phyloP scores from a whole-genome alignment of 2,329 filamentous ascomycete species.

The Verticillium nubilum region DNA sequence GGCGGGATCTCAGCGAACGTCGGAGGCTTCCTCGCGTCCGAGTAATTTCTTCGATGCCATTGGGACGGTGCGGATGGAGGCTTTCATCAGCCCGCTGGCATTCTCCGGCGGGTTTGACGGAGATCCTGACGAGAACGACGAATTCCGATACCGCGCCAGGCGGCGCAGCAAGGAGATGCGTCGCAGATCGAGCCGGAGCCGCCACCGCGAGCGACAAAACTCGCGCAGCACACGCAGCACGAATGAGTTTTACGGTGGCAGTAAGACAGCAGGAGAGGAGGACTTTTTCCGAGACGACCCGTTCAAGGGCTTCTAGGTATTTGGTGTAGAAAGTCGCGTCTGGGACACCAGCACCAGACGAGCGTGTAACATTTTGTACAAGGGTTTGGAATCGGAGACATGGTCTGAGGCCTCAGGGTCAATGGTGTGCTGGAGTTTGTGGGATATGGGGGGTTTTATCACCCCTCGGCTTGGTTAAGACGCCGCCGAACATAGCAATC shows the following conservation, averaged over 20 bases:
- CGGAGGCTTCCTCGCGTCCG: slow-evolving; percentile 46
- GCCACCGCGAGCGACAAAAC: slow-evolving; percentile 46
- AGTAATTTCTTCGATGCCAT: slow-evolving; percentile 78
- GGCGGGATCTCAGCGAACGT: slow-evolving; percentile 43
- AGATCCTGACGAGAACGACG: slow-evolving; percentile 43
- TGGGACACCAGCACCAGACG: not conserved
- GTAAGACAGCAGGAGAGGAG: slow-evolving; percentile 44
- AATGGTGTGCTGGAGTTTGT: not conserved
- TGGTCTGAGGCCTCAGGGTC: slow-evolving; percentile 1
- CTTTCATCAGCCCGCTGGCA: slow-evolving; percentile 71
- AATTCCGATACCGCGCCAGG: slow-evolving; percentile 40
- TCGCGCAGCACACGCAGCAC: slow-evolving; percentile 38
- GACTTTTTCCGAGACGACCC: slow-evolving; percentile 56
- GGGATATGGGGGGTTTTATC: not conserved
- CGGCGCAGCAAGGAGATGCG: slow-evolving; percentile 51
- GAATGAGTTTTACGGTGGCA: slow-evolving; percentile 43
- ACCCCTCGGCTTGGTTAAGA: not conserved
- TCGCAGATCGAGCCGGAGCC: slow-evolving; percentile 46
- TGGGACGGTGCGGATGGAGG: slow-evolving; percentile 93
- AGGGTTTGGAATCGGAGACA: not conserved
- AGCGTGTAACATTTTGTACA: not conserved
- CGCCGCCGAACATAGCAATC: not conserved
- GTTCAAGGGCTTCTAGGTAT: slow-evolving; percentile 51
- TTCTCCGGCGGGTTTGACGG: slow-evolving; percentile 38
- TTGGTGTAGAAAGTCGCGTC: not conserved